Percentiles rank a stretch among this genome's conserved stretches.
phyloP scores from a whole-genome alignment of 768 basidiomycete genomes.

The Mycena maculata region DNA sequence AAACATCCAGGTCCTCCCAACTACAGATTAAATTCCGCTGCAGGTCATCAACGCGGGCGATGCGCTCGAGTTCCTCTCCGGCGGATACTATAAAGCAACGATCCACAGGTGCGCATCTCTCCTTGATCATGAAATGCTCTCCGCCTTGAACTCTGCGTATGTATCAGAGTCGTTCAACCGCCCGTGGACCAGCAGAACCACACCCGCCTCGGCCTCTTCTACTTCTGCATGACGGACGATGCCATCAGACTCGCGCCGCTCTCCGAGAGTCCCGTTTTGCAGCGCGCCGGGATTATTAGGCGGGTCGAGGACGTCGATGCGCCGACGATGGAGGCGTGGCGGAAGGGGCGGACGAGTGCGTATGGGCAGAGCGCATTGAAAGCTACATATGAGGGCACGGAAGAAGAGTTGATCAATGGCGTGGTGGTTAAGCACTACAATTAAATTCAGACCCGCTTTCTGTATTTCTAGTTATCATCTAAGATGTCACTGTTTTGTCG shows the following conservation, averaged over 20 bases:
- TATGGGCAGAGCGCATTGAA: slow-evolving; percentile 63
- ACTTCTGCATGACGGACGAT: slow-evolving; percentile 67
- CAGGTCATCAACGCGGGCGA: slow-evolving; percentile 73
- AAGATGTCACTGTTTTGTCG: too few relatives aligned
- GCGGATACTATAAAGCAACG: slow-evolving; percentile 69
- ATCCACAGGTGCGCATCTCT: slow-evolving; percentile 52
- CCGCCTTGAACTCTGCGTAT: not conserved
- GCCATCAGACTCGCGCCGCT: slow-evolving; percentile 58
- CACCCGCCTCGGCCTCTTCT: slow-evolving; percentile 68
- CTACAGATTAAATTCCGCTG: not conserved
- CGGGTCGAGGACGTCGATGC: slow-evolving; percentile 53
- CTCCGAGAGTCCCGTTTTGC: slow-evolving; percentile 60
- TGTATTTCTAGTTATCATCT: not conserved
- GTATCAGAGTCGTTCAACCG: slow-evolving; percentile 69
- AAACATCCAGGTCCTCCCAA: not conserved
- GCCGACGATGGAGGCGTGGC: slow-evolving; percentile 65
- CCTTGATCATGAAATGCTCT: not conserved
- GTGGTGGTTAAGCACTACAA: slow-evolving; percentile 69
- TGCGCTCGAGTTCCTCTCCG: slow-evolving; percentile 68
- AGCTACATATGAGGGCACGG: slow-evolving; percentile 52
- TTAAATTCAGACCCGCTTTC: too few relatives aligned
- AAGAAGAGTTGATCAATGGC: slow-evolving; percentile 67
- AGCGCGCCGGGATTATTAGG: slow-evolving; percentile 53
- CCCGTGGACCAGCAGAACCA: slow-evolving; percentile 63
- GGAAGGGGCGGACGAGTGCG: slow-evolving; percentile 60